Conservation (phyloP, 805 yeast species). For the Candida ascalaphidarum region DNA sequence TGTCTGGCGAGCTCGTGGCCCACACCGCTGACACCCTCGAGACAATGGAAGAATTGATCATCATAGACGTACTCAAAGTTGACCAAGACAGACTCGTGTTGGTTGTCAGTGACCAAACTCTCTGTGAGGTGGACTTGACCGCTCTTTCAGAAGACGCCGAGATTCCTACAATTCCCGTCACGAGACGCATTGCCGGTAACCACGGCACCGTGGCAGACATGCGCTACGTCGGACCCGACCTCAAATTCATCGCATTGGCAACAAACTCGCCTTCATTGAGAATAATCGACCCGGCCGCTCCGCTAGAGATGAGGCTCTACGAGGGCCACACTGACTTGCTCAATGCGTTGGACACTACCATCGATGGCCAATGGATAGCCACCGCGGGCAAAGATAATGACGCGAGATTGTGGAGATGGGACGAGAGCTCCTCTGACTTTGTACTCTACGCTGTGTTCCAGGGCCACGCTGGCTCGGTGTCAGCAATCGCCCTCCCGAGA, state of each 20-base stretch:
- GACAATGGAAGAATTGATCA: slow-evolving; percentile 65
- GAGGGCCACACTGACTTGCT: slow-evolving; percentile 85
- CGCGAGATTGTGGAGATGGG: slow-evolving; percentile 74
- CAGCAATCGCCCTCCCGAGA: slow-evolving; percentile 72
- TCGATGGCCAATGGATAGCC: slow-evolving; percentile 83
- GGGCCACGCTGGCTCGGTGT: slow-evolving; percentile 85
- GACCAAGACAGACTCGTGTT: slow-evolving; percentile 30
- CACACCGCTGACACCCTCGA: slow-evolving; percentile 40
- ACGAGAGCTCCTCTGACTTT: slow-evolving; percentile 31
- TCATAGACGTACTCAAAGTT: slow-evolving; percentile 47
- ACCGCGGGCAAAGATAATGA: slow-evolving; percentile 87
- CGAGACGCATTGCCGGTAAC: slow-evolving; percentile 72
- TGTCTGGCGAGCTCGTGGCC: slow-evolving; percentile 38
- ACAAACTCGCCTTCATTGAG: slow-evolving; percentile 89
- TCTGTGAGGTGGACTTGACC: slow-evolving; percentile 38
- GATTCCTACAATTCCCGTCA: slow-evolving; percentile 29
- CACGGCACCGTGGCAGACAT: slow-evolving; percentile 94
- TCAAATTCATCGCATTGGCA: slow-evolving; percentile 65
- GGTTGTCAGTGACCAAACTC: slow-evolving; percentile 79
- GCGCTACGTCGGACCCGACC: slow-evolving; percentile 61
- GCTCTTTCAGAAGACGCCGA: slow-evolving; percentile 9
- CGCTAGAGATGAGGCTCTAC: slow-evolving; percentile 53
- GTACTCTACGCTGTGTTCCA: slow-evolving; percentile 51
- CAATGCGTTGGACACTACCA: slow-evolving; percentile 68
- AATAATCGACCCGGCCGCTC: slow-evolving; percentile 53